Base-by-base conservation (phyloP, 176 grass and related monocot species). In the Avena atlantica region DNA sequence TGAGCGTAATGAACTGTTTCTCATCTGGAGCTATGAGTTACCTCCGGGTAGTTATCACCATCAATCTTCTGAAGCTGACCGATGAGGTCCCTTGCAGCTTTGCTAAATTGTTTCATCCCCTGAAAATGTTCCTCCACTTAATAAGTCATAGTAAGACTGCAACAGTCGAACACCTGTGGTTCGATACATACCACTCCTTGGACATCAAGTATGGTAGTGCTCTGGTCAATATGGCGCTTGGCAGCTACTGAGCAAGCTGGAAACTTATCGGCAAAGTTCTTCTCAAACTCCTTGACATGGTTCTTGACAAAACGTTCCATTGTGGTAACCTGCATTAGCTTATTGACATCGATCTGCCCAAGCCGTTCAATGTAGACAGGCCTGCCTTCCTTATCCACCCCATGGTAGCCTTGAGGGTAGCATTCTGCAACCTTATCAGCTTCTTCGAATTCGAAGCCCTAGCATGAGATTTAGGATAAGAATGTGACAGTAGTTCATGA, bases 351-450 rank as follows among this genome's bases (percentile, higher is more conserved):
- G 52, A 98, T 91, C 85, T 94, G 92, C 66, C 97, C 97, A 4
- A 98, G 82, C 19, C 90, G 88, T 84, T 98, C 97, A 86, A 98
- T 93, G 79, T 98, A 98, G 58, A 98, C 87, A 44, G 93, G 97
- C 64, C 94, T 94, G 66, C 94, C 97, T 91, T 98, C 97, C 84
- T 96, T 98, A 66, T 98, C 97, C 50, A 98, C 90, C 29, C 97
- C 97, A 77, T 96, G 97, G 76, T 98, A 93, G 70, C 94, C 97
- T 91, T 98, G 97, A 79, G 97, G 97, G 76, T 98, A 98, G 92
- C 95, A 93, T 84, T 98, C 86, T 81, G 93, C 68, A 50, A 98
- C 97, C 88, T 98, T 84, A 49, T 92, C 89, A 17, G 85, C 86
- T 82, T 98, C 97, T 84, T 95, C 90, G 72, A 96, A 98, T 78